Conservation (phyloP, 1,139 yeast genomes). For the Debaryomycetaceae sp. region DNA sequence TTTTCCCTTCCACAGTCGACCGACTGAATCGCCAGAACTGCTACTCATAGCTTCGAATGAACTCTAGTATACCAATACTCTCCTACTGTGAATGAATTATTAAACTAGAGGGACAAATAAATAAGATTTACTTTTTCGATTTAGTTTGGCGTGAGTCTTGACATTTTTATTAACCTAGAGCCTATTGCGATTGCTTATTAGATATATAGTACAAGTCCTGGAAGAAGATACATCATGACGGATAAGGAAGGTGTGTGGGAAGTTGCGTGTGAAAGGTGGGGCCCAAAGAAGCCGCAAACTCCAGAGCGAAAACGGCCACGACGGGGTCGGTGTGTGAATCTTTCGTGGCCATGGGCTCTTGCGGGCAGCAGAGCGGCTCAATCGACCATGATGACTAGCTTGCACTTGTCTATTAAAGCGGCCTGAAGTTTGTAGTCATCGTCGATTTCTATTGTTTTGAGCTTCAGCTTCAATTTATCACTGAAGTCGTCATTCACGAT, state of each 20-base stretch:
- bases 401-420: conserved; percentile 45
- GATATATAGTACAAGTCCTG: neutral
- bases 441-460: conserved; percentile 36
- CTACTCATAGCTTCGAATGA: neutral
- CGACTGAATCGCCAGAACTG: neutral
- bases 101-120: no score
- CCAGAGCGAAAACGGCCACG: no score
- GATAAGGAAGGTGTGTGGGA: neutral
- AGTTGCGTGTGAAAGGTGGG: no score
- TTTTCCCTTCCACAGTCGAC: neutral
- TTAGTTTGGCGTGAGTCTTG: no score
- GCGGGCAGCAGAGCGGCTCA: neutral
- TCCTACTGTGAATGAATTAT: neutral
- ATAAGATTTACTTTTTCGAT: no score
- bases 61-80: neutral
- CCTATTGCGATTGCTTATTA: neutral
- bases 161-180: neutral
- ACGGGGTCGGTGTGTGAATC: no score
- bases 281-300: no score
- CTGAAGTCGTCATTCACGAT: conserved; percentile 23
- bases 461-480: conserved; percentile 18
- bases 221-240: neutral
- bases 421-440: conserved; percentile 41
- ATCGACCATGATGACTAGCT: conserved; percentile 32
- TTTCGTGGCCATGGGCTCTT: no score